Percentiles rank a stretch among this genome's conserved stretches.
These are phyloP conservation scores for Deinandra increscens DNA, from an alignment of 129 eudicot genomes.

Conservation along the genomic window DNA sequence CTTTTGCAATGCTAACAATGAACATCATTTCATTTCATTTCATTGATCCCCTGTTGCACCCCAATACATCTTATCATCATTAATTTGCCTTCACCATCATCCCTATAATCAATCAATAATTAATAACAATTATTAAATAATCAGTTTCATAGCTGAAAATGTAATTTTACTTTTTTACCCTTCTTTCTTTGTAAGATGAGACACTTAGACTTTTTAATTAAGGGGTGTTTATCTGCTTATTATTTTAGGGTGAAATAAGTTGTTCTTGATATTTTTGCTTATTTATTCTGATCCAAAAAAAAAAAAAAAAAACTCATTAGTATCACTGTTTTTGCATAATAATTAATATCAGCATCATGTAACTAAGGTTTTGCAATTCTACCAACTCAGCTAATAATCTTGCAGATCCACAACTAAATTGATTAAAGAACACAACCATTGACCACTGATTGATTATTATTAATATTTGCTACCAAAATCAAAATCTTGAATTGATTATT, in stretches of 20 bases:
- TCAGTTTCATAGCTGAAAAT: too few relatives aligned
- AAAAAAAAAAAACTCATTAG: background rate
- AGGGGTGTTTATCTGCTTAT: background rate
- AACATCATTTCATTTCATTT: background rate
- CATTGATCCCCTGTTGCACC: slow-evolving; percentile 22
- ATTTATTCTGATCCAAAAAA: background rate
- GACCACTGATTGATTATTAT: background rate
- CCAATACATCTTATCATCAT: slow-evolving; percentile 21
- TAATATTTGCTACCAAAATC: slow-evolving; percentile 8
- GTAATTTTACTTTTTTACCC: too few relatives aligned
- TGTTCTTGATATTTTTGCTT: background rate
- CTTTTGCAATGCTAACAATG: slow-evolving; percentile 1
- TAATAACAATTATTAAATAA: background rate
- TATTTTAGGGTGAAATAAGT: background rate
- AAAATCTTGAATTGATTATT: background rate
- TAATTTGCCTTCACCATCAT: slow-evolving; percentile 29
- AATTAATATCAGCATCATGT: background rate
- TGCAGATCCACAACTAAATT: background rate
- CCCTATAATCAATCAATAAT: slow-evolving; percentile 14
- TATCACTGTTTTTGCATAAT: background rate
- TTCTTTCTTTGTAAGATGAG: background rate
- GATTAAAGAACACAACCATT: background rate
- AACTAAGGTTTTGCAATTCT: background rate
- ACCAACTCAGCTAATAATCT: background rate
- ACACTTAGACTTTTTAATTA: background rate